Evolutionary conservation across 306 rosid species (phyloP), one percentile per base, ranked within the genome.

Genomic region (Amphicarpaea edgeworthii): DNA sequence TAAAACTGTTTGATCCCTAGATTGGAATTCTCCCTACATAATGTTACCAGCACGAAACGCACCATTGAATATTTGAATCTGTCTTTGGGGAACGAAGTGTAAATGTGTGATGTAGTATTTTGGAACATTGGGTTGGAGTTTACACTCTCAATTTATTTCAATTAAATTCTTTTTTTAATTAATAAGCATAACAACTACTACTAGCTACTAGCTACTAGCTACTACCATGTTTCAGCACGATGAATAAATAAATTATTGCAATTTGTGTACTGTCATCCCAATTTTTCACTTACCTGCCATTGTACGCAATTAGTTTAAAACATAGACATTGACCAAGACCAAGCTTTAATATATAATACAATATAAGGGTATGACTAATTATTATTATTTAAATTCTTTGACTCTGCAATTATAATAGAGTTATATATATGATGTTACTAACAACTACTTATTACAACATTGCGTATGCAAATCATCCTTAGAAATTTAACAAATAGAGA

Each of bases 401-500:
- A 59, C 68, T 59, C 54, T 26, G 19, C 37, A 30, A 68, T 77
- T 68, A 77, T 57, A 43, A 19, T 78, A 69, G 15, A 14, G 1
- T 38, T 53, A n/a, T 12, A 34, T 24, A 55, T 28, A 28, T 28
- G 32, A 60, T 42, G 68, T 41, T 54, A 30, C 61, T 57, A 43
- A 43, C 63, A 55, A n/a, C 73, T 45, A 45, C 40, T 47, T 50
- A 50, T 6, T 66, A 8, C 59, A 6, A 12, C 60, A 28, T 67
- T 8, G 81, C 76, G 69, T 77, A 58, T 7, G 40, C 40, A 6
- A 34, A 34, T 34, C 40, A 34, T 51, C 81, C 26, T 45, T 57
- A 5, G 49, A 68, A 77, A 77, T 50, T 16, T n/a, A 17, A 42
- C 17, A 53, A 66, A 68, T n/a, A 68, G 15, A 40, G 1, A 77